Evolutionary conservation across 306 rosid species (phyloP).

Genomic region (Begonia fuchsioides): DNA sequence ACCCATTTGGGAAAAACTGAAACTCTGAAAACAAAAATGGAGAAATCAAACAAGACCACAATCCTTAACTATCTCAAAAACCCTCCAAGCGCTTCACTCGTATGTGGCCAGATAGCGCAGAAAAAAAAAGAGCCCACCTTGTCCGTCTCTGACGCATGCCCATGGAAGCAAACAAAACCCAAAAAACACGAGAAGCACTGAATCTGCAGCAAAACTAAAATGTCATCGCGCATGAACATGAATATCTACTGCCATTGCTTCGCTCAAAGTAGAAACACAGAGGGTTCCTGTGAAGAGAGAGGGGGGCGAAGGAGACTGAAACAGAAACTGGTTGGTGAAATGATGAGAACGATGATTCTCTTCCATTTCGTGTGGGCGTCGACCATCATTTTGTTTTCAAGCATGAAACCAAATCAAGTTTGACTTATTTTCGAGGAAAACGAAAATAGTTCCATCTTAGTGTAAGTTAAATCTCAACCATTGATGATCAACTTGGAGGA

Average conservation of each 20-base stretch:
- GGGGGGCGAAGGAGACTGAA: conserved; percentile 10
- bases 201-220: neutral
- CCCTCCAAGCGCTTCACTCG: conserved; percentile 7
- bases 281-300: conserved; percentile 1
- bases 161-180: conserved; percentile 2
- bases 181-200: conserved; percentile 13
- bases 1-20: conserved; percentile 38
- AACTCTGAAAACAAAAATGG: conserved; percentile 11
- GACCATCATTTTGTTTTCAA: too few relatives aligned
- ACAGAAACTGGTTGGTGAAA: conserved; percentile 36
- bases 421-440: too few relatives aligned
- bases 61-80: conserved; percentile 8
- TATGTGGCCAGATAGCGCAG: conserved; percentile 10
- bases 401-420: too few relatives aligned
- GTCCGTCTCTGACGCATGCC: conserved; percentile 23
- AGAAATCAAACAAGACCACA: neutral
- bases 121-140: conserved; percentile 31
- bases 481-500: too few relatives aligned
- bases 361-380: too few relatives aligned
- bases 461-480: too few relatives aligned
- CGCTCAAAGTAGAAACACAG: neutral
- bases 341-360: conserved; percentile 18
- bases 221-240: too few relatives aligned
- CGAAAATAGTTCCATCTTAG: too few relatives aligned
- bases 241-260: conserved; percentile 7